Base-by-base conservation (phyloP, 2,329 filamentous ascomycete species). In the Fusarium guadeloupense region DNA sequence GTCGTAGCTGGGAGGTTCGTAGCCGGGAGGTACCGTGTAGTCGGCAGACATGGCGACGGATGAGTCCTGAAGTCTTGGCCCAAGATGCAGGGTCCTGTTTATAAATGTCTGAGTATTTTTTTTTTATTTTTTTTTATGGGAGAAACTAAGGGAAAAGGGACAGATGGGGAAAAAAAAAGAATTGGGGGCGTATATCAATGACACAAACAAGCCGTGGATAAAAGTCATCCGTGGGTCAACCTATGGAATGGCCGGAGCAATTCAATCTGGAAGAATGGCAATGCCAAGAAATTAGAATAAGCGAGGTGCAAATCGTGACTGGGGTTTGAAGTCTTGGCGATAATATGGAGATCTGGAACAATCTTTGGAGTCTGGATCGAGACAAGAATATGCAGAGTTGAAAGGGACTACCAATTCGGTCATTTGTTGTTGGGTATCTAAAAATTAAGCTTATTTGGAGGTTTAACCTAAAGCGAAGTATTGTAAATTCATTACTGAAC, bases 1-100 rank as follows among this genome's bases (percentile, higher is more conserved):
- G 1, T 50, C 42, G 44, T 60, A 66, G 9, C 17, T 57, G 2
- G 62, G 62, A 4, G 54, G 59, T 1, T 46, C 39, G n/a, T 60
- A 64, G 26, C 39, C 31, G 9, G 54, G 28, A 6, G 28, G 28
- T 31, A 14, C 38, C 4, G 25, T 34, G 21, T 56, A 14, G 28
- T 57, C 9, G 7, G 17, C 4, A 31, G 51, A 44, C 55, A 59
- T 59, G 31, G 23, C 35, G 54, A 34, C 6, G 44, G 26, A 19
- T 26, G 31, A n/a, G n/a, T n/a, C n/a, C n/a, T 47, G n/a, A 26
- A 43, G 45, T 34, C 45, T 54, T 20, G 16, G 10, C 45, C 35
- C 13, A n/a, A n/a, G n/a, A 17, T 33, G n/a, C 9, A 6, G 5
- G 17, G 20, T 14, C 12, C 10, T n/a, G n/a, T n/a, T n/a, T n/a